phyloP scores from a whole-genome alignment of 257 asterid species.

The Rhazya stricta region DNA sequence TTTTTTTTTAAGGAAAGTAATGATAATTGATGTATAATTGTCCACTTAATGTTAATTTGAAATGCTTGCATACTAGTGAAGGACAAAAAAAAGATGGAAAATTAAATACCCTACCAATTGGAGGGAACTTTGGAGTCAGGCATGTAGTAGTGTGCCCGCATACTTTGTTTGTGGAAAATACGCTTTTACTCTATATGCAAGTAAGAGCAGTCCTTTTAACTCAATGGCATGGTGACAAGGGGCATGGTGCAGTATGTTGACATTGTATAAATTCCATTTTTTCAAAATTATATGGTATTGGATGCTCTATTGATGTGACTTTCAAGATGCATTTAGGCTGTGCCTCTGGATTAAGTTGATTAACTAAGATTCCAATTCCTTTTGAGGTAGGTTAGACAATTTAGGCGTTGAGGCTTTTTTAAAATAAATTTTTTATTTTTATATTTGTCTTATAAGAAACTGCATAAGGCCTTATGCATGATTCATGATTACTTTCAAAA shows the following conservation, averaged over 20 bases:
- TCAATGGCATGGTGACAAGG: not conserved
- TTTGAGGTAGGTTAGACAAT: not conserved
- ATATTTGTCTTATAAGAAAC: not conserved
- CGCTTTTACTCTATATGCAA: not conserved
- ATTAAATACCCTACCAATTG: not conserved
- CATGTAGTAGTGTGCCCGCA: not conserved
- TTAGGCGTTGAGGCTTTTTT: not conserved
- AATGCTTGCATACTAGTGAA: not conserved
- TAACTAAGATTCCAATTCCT: not conserved
- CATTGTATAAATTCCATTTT: not conserved
- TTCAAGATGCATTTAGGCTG: not conserved
- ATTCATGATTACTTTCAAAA: not conserved
- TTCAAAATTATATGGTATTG: not conserved
- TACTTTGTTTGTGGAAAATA: not conserved
- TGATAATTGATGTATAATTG: not conserved
- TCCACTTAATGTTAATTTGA: not conserved
- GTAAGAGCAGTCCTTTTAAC: not conserved
- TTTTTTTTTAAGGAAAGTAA: not conserved
- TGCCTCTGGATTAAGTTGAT: not conserved
- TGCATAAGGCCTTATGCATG: not conserved
- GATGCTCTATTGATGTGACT: not conserved
- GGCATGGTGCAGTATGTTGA: not conserved
- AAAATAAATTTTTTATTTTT: too few species aligned
- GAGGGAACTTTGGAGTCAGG: not conserved
- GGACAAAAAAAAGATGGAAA: not conserved